phyloP scores from a whole-genome alignment of 495 filamentous ascomycete species.

The Lasiosphaeris hirsuta region DNA sequence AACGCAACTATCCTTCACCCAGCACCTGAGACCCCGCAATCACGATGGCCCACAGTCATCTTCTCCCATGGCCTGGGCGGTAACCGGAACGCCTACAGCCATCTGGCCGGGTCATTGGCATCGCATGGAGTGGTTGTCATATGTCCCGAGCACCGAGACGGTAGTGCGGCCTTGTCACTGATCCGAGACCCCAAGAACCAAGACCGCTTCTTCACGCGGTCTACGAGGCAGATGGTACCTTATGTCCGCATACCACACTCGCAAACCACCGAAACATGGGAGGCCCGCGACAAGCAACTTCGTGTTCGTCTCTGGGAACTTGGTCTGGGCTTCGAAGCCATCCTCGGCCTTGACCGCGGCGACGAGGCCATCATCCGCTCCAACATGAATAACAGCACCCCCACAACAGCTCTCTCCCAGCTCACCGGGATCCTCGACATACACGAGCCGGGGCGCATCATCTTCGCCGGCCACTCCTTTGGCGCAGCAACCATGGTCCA shows the following conservation, averaged over 20 bases:
- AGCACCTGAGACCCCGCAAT: slow-evolving; percentile 26
- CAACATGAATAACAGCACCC: slow-evolving; percentile 48
- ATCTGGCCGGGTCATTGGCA: slow-evolving; percentile 65
- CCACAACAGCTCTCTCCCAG: slow-evolving; percentile 39
- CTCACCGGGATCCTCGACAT: slow-evolving; percentile 59
- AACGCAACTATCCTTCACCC: slow-evolving; percentile 35
- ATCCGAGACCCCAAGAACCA: slow-evolving; percentile 48
- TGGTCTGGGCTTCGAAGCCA: slow-evolving; percentile 56
- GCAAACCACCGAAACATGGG: slow-evolving; percentile 53
- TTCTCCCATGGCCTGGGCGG: slow-evolving; percentile 81
- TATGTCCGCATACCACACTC: slow-evolving; percentile 53
- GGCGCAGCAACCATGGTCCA: slow-evolving; percentile 68
- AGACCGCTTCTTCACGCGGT: slow-evolving; percentile 29
- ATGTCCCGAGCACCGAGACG: slow-evolving; percentile 74
- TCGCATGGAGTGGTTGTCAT: slow-evolving; percentile 73
- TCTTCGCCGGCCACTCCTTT: slow-evolving; percentile 73
- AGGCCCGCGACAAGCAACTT: slow-evolving; percentile 61
- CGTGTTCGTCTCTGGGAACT: slow-evolving; percentile 72
- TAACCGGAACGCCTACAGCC: slow-evolving; percentile 69
- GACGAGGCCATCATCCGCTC: slow-evolving; percentile 24
- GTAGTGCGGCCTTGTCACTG: slow-evolving; percentile 62
- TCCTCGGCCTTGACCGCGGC: slow-evolving; percentile 59
- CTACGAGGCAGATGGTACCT: slow-evolving; percentile 34
- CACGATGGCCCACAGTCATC: slow-evolving; percentile 70
- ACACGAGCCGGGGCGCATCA: slow-evolving; percentile 63